Evolutionary conservation across 441 rosid genomes (phyloP), one percentile per base, ranked within the genome.

Genomic region (Biscutella laevigata): DNA sequence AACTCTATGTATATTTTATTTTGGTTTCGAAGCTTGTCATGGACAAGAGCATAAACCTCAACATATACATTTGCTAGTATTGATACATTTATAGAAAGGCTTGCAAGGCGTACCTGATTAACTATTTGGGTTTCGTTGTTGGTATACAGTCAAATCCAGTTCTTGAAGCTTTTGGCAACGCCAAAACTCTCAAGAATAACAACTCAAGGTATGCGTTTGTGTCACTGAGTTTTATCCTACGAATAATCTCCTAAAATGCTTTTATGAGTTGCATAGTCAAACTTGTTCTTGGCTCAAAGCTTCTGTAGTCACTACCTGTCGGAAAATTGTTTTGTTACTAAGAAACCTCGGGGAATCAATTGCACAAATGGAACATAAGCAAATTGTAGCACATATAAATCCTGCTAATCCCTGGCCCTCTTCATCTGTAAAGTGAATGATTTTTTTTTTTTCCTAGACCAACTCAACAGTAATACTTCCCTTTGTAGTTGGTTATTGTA

Each of bases 91-190:
- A 12, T 19, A 29, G 19, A 43, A 21, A 30, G 59, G 21, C 19
- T 52, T 40, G 57, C 40, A 58, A 42, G n/a, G 22, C 26, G 61
- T 59, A 7, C 53, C 60, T 73, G 55, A 62, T 39, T 47, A 44
- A 50, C 25, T 47, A 21, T 34, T 55, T 61, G 38, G 38, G 68
- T 21, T 73, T 60, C 24, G 11, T 59, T 59, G 29, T 21, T 66
- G 66, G 56, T 64, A 39, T 70, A 70, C 85, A 94, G 99, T 89
- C 99, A 52, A 94, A 94, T 79, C 97, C 97, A 44, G 99, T 94
- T 74, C 97, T 90, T 75, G 99, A 94, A 83, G 96, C 99, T 66
- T 94, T 94, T 78, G 99, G 99, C 28, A 94, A 94, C 64, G 99
- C 99, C 6, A 94, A 94, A 71, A 94, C 99, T 52, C 89, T 94